Evolutionary conservation across 2,329 filamentous ascomycete species (phyloP), one percentile per base, ranked within the genome.

Genomic region (Sclerotinia subarctica): DNA sequence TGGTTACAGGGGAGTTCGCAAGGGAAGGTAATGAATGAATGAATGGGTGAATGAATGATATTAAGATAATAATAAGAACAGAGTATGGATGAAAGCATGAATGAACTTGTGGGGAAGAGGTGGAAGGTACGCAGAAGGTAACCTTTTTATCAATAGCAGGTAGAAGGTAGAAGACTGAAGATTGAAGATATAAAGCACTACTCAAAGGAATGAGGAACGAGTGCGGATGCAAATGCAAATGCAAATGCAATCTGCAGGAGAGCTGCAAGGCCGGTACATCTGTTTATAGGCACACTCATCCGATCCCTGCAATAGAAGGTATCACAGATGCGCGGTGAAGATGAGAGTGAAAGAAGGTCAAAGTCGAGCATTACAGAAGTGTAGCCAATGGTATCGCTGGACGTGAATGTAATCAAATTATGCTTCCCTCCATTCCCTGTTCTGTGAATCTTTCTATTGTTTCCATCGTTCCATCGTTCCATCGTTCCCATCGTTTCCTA

Each of bases 381-480:
- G 29, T 24, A 66, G 29, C 64, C 64, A 66, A 66, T 66, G 29
- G 44, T 32, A 59, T 57, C 42, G 21, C 10, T 26, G 53, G 24
- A 26, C 24, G 17, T 57, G 19, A 65, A 17, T 44, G 49, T 26
- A 24, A 58, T 59, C 24, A 26, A 49, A 42, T 59, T 51, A 32
- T 51, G 44, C 15, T 29, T 60, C 49, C 32, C 51, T 59, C n/a
- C 53, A 49, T 59, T 66, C 54, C 64, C 60, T 59, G 44, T 44
- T 56, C 49, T 32, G 38, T 29, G 11, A 54, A 19, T 7, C 35
- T 54, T 44, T 64, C 35, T 35, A 35, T 10, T 35, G 35, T 35
- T 35, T 38, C 35, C 35, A 38, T 38, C 35, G 8, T 10, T n/a
- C n/a, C n/a, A n/a, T n/a, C n/a, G n/a, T 35, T 35, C 49, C 35